phyloP scores from a whole-genome alignment of 176 grass and related monocot species.

The Olyra latifolia region DNA sequence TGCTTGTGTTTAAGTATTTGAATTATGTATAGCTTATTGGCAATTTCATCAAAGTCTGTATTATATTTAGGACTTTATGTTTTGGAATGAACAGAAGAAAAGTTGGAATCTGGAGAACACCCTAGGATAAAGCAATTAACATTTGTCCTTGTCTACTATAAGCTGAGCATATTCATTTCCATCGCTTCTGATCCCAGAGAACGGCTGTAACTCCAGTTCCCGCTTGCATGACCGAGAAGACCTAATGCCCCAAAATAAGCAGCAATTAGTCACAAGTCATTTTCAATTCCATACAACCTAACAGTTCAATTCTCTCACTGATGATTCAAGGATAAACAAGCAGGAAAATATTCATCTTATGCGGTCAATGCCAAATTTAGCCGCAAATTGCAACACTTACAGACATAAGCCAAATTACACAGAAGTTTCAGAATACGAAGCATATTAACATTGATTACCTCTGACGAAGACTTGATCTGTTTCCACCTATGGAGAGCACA shows the following conservation, averaged over 20 bases:
- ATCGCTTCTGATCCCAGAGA: neutral
- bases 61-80: neutral
- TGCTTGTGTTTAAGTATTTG: neutral
- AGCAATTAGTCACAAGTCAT: neutral
- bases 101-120: neutral
- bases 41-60: neutral
- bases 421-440: neutral
- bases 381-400: neutral
- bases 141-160: conserved; percentile 30
- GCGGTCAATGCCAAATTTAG: neutral
- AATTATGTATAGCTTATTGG: neutral
- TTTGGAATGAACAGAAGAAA: neutral
- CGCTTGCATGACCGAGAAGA: conserved; percentile 26
- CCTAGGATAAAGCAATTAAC: neutral
- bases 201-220: conserved; percentile 41
- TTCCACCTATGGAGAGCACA: neutral
- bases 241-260: neutral
- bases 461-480: conserved; percentile 16
- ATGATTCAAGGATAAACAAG: neutral
- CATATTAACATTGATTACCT: conserved; percentile 26
- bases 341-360: neutral
- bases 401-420: neutral
- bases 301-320: neutral
- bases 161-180: neutral
- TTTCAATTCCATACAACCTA: neutral